Evolutionary conservation across 176 grass and related monocot genomes (phyloP).

Genomic region (Urochloa ruziziensis): DNA sequence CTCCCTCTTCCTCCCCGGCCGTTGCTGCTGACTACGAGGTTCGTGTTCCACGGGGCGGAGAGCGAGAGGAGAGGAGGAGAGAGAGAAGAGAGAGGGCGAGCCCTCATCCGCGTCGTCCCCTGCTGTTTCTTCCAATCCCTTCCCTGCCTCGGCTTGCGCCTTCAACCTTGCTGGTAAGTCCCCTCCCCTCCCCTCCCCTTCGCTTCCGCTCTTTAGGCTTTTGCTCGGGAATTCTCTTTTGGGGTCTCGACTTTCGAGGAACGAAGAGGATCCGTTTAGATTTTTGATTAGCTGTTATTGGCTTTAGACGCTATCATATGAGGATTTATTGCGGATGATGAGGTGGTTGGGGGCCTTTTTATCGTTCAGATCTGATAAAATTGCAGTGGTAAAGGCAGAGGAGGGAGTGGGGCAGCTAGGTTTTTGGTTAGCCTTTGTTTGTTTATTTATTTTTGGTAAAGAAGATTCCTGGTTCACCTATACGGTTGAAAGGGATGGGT

Average conservation of each 20-base stretch:
- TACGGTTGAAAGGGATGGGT: neutral
- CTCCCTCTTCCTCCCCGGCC: neutral
- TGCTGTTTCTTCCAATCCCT: neutral
- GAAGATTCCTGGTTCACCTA: constrained; percentile 25
- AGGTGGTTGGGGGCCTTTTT: neutral
- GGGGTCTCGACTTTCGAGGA: neutral
- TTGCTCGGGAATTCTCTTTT: neutral
- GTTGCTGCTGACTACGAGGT: constrained; percentile 29
- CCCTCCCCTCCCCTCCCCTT: neutral
- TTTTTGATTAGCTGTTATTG: constrained; percentile 1
- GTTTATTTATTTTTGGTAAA: neutral
- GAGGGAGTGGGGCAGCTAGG: neutral
- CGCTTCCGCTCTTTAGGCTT: neutral
- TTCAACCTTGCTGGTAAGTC: constrained; percentile 24
- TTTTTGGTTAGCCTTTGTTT: neutral
- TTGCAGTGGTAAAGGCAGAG: neutral
- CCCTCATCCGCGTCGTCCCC: neutral
- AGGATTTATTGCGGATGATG: constrained; percentile 12
- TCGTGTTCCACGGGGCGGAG: constrained; percentile 1
- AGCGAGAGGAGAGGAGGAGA: neutral
- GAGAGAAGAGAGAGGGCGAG: neutral
- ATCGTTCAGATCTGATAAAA: constrained; percentile 44
- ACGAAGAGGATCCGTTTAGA: neutral
- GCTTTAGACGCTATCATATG: neutral
- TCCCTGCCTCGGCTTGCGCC: neutral